Conservation (phyloP, 257 asterid genomes). For the Craterostigma plantagineum region DNA sequence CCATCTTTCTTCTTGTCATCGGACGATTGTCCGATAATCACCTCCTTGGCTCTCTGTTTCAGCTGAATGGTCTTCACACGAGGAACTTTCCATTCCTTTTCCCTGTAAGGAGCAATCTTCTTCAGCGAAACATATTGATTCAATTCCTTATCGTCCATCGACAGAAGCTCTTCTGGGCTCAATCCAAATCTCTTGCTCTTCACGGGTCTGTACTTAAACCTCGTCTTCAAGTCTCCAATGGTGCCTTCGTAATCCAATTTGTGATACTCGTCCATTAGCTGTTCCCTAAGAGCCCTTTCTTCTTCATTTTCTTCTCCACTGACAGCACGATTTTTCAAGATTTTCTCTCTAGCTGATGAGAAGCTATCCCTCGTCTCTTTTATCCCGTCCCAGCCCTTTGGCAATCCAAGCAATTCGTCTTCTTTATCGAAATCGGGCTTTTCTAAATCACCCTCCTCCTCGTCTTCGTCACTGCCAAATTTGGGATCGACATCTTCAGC, state of each 20-base stretch:
- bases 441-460: conserved; percentile 21
- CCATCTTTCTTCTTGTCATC: conserved; percentile 13
- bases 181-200: conserved; percentile 48
- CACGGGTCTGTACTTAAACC: conserved; percentile 62
- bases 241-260: conserved; percentile 80
- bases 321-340: conserved; percentile 14
- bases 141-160: conserved; percentile 53
- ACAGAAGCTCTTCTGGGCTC: conserved; percentile 27
- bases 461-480: conserved; percentile 18
- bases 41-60: conserved; percentile 13
- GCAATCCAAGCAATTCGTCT: conserved; percentile 76
- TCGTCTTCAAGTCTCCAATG: conserved; percentile 66
- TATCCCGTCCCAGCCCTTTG: conserved; percentile 42
- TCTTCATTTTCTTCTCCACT: conserved; percentile 8
- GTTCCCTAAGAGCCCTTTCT: conserved; percentile 3
- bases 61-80: conserved; percentile 24
- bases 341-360: conserved; percentile 24
- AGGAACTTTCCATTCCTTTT: conserved; percentile 73
- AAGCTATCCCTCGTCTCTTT: conserved; percentile 27
- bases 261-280: conserved; percentile 71
- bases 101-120: conserved; percentile 71
- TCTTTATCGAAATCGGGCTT: conserved; percentile 78
- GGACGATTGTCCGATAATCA: no score
- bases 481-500: conserved; percentile 45
- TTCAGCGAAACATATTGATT: conserved; percentile 64